These are phyloP conservation scores for Schoenoplectus triqueter DNA, from an alignment of 202 grass and related monocot genomes.

Conservation along the genomic window DNA sequence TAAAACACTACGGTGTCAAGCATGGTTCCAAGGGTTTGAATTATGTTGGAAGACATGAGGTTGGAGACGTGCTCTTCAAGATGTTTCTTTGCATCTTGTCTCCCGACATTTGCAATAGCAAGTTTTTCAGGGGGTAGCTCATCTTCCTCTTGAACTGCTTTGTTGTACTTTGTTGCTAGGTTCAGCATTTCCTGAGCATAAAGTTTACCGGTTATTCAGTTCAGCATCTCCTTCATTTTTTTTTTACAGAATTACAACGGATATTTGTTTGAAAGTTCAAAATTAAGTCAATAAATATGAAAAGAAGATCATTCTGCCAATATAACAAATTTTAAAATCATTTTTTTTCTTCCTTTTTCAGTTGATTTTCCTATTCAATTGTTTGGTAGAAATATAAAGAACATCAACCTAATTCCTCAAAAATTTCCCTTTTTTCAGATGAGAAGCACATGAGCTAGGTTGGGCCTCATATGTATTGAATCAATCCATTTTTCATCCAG, in stretches of 20 bases:
- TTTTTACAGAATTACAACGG: not conserved
- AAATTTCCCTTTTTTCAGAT: not conserved
- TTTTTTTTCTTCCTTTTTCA: not conserved
- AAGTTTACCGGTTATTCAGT: not conserved
- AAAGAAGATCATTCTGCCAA: not conserved
- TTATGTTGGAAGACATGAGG: conserved; percentile 94
- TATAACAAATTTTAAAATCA: not conserved
- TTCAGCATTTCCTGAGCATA: conserved; percentile 52
- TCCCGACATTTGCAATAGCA: conserved; percentile 81
- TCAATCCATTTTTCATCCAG: conserved; percentile 3
- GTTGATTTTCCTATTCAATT: not conserved
- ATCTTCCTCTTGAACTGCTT: conserved; percentile 92
- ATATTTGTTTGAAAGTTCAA: not conserved
- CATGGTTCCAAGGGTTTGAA: conserved; percentile 91
- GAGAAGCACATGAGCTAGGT: not conserved
- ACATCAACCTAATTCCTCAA: not conserved
- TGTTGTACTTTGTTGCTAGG: conserved; percentile 56
- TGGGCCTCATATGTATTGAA: not conserved
- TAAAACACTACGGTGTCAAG: conserved; percentile 89
- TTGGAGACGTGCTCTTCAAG: conserved; percentile 94
- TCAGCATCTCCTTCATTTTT: no score
- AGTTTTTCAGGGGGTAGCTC: conserved; percentile 89
- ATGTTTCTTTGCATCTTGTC: conserved; percentile 93
- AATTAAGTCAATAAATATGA: not conserved
- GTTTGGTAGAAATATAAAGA: not conserved